Conservation (phyloP, 192 early-diverging fungal species). For the Podila clonocystis region DNA sequence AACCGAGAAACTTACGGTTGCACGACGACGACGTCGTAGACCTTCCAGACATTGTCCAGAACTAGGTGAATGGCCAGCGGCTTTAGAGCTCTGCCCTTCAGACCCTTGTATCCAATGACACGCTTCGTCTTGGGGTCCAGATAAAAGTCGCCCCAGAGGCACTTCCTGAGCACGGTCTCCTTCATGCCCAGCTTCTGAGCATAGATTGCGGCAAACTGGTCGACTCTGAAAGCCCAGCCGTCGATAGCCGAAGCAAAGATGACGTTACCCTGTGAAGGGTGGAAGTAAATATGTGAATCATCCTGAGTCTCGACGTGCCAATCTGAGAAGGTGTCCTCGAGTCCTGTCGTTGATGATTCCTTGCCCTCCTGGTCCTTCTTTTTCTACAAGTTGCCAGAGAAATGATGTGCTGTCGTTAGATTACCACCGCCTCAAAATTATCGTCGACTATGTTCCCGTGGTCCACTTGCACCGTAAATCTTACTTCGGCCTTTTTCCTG, state of each 20-base stretch:
- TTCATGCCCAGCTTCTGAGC: slow-evolving; percentile 88
- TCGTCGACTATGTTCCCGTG: neutral
- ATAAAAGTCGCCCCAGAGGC: slow-evolving; percentile 98
- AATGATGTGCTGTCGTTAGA: neutral
- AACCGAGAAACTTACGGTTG: slow-evolving; percentile 55
- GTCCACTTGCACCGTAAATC: slow-evolving; percentile 1
- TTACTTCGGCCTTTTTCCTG: slow-evolving; percentile 60
- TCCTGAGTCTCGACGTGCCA: slow-evolving; percentile 92
- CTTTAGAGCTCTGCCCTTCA: slow-evolving; percentile 85
- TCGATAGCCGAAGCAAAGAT: slow-evolving; percentile 96
- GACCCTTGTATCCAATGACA: slow-evolving; percentile 85
- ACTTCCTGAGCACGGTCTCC: slow-evolving; percentile 77
- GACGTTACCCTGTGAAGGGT: slow-evolving; percentile 95
- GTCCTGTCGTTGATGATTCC: slow-evolving; percentile 48
- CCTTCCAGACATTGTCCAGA: slow-evolving; percentile 93
- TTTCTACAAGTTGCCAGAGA: slow-evolving; percentile 15
- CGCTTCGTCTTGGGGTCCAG: slow-evolving; percentile 96
- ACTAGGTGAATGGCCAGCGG: slow-evolving; percentile 98
- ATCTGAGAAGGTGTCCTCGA: slow-evolving; percentile 63
- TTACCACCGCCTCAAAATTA: too few relatives aligned
- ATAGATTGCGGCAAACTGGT: slow-evolving; percentile 94
- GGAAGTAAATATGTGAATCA: slow-evolving; percentile 95
- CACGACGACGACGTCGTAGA: slow-evolving; percentile 84
- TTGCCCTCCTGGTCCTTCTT: slow-evolving; percentile 50
- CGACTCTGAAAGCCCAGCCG: slow-evolving; percentile 97